Base-by-base conservation (phyloP, 2,329 filamentous ascomycete species). In the Neonectria faginata region DNA sequence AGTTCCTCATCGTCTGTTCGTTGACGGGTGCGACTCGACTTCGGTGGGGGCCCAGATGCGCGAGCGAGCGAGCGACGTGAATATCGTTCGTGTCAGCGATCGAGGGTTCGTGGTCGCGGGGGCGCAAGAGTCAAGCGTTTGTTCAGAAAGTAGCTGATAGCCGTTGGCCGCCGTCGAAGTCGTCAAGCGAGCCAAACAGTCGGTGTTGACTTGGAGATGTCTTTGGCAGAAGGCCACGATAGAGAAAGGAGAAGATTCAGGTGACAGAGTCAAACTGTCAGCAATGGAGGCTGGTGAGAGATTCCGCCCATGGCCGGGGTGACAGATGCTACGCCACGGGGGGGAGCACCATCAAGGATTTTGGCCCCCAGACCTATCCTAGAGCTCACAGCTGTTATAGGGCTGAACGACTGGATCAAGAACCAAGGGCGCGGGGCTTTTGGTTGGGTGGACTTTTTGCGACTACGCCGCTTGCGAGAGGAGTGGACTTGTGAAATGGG, bases 251-350 rank as follows among this genome's bases (percentile, higher is more conserved):
- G 56, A 58, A 47, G 64, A 62, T 52, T 60, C 52, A 69, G 58
- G 42, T 52, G 61, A 58, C 42, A 58, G 62, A 56, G 20, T 68
- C 62, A 57, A 56, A 60, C 59, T 66, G 71, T 73, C 70, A 73
- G 71, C 71, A 73, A 68, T n/a, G 71, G 71, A 73, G 70, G 71
- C 66, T 67, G 72, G 67, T 45, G 62, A 69, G 63, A 64, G 56
- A 51, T 58, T 58, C 62, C 59, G 62, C 65, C 62, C 51, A 60
- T 62, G 59, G 47, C 67, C 56, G 47, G 70, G 70, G 65, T 70
- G 58, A 41, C 55, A 42, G 64, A 69, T 72, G 71, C 71, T 73
- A 73, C 70, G 71, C 71, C 71, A 69, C 71, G 65, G 64, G 48
- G 60, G 67, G 68, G 68, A 69, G 52, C 39, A 62, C 52, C 57